Conservation (phyloP, 257 asterid genomes). For the Ophiorrhiza pumila region DNA sequence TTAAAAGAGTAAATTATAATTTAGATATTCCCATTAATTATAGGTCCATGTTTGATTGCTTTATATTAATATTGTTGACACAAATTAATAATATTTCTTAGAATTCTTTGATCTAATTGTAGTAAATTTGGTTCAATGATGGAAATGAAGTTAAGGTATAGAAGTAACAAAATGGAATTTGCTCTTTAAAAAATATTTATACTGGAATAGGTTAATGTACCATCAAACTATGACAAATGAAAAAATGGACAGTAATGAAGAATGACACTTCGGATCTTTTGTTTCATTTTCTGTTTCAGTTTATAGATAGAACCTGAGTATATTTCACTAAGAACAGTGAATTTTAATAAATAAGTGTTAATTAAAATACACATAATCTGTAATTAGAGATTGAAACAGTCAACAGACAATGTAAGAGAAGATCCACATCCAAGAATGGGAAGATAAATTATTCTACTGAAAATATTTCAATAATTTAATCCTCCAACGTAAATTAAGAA, state of each 20-base stretch:
- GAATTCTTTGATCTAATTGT: background rate
- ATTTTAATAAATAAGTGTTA: too few species aligned
- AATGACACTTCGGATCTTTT: too few species aligned
- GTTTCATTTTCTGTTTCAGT: too few species aligned
- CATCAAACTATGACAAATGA: too few species aligned
- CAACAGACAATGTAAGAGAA: too few species aligned
- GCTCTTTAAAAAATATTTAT: background rate
- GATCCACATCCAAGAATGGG: too few species aligned
- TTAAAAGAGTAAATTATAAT: background rate
- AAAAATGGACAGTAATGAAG: too few species aligned
- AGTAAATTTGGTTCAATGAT: background rate
- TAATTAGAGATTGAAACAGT: too few species aligned
- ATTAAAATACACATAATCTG: too few species aligned
- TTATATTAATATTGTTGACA: background rate
- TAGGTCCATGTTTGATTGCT: background rate
- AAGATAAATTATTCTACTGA: background rate
- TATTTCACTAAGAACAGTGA: too few species aligned
- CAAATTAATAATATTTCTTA: background rate
- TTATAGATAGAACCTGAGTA: too few species aligned
- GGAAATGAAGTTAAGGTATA: background rate
- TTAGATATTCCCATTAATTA: too few species aligned
- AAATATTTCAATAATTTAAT: background rate
- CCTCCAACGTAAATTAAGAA: background rate
- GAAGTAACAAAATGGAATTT: background rate
- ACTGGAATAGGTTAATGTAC: background rate